A percentile compares a stretch with the other conserved stretches of the same genome.
Conservation (phyloP, 192 early-diverging fungal genomes). For the Backusella tuberculispora region DNA sequence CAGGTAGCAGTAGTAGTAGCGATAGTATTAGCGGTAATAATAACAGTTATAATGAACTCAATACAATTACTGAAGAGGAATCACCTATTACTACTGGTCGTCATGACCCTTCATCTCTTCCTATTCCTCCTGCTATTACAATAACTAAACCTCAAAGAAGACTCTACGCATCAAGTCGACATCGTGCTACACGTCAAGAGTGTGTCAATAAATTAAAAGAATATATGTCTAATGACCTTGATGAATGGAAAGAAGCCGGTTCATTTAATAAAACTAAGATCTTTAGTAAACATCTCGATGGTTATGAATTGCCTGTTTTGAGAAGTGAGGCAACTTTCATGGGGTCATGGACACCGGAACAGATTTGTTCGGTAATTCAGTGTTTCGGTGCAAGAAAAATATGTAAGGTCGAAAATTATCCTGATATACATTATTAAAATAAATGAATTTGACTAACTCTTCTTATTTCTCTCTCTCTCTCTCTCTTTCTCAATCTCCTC, state of each 20-base stretch:
- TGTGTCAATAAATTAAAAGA: conserved; percentile 43
- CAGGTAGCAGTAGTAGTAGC: neutral
- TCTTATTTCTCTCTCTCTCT: no score
- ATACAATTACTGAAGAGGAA: neutral
- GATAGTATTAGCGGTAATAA: neutral
- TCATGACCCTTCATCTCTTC: neutral
- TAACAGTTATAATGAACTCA: neutral
- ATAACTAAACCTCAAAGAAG: neutral
- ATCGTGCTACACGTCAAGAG: conserved; percentile 39
- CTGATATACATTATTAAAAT: no score
- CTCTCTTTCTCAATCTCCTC: neutral
- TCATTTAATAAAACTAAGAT: conserved; percentile 41
- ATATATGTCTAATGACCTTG: conserved; percentile 35
- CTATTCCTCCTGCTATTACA: neutral
- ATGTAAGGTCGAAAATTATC: conserved; percentile 46
- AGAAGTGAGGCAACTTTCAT: conserved; percentile 48
- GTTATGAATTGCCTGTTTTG: conserved; percentile 42
- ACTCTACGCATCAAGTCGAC: conserved; percentile 38
- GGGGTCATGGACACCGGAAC: conserved; percentile 44
- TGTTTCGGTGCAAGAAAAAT: conserved; percentile 44
- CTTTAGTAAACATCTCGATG: conserved; percentile 48
- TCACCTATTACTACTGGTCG: conserved; percentile 11
- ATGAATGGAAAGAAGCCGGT: conserved; percentile 45
- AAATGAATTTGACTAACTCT: no score
- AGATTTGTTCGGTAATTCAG: conserved; percentile 29